A percentile compares a stretch with the other conserved stretches of the same genome.
These are phyloP conservation scores for Ophiostoma ulmi DNA, from an alignment of 2,329 filamentous ascomycete species.

Conservation along the genomic window DNA sequence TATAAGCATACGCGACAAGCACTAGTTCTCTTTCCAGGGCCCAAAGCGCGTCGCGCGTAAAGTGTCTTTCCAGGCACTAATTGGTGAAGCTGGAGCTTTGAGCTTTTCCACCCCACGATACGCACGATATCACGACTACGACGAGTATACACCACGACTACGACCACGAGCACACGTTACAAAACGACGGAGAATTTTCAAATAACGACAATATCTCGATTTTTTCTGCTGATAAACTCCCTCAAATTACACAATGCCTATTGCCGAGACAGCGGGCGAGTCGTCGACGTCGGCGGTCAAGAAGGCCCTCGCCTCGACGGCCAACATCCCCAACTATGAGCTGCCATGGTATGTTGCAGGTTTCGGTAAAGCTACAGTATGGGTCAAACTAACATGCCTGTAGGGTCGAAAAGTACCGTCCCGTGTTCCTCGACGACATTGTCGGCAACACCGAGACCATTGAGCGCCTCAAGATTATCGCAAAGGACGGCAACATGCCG, in stretches of 20 bases:
- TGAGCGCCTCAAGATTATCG: constrained; percentile 95
- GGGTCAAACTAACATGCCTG: constrained; percentile 4
- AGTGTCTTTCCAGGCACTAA: background rate
- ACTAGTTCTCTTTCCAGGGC: background rate
- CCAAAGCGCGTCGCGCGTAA: constrained; percentile 14
- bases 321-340: constrained; percentile 59
- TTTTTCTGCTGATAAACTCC: background rate
- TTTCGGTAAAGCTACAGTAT: background rate
- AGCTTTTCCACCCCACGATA: constrained; percentile 15
- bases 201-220: background rate
- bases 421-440: constrained; percentile 90
- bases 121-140: background rate
- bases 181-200: background rate
- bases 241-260: constrained; percentile 39
- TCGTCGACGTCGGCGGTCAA: constrained; percentile 56
- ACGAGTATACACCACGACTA: background rate
- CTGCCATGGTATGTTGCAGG: constrained; percentile 60
- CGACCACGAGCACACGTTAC: background rate
- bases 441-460: constrained; percentile 98
- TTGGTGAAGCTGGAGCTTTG: constrained; percentile 11
- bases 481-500: constrained; percentile 98
- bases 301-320: constrained; percentile 47
- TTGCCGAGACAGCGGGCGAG: constrained; percentile 50
- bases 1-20: background rate
- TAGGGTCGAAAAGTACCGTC: constrained; percentile 98